Percentiles rank a stretch among this genome's conserved stretches.
Conservation (phyloP, 345 rosid species). For the Ailanthus altissimus region DNA sequence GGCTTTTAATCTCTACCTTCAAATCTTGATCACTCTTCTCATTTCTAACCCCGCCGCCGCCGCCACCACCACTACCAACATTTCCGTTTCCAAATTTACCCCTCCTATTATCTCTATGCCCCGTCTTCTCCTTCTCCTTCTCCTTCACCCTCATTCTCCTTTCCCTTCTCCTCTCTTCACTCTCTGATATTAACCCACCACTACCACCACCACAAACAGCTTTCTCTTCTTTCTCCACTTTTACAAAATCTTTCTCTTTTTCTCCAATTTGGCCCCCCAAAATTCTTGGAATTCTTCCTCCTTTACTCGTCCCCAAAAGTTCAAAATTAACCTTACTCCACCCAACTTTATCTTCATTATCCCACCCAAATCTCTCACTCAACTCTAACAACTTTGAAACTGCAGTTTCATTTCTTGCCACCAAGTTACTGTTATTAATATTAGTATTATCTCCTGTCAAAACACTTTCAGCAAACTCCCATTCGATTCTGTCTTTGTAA, state of each 20-base stretch:
- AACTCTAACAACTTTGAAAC: conserved; percentile 62
- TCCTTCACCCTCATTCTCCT: conserved; percentile 22
- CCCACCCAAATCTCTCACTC: conserved; percentile 88
- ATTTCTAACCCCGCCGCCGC: background rate
- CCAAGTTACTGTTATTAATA: background rate
- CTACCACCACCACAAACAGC: too few relatives aligned
- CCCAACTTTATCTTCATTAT: conserved; percentile 63
- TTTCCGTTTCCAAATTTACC: background rate
- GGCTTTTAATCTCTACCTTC: conserved; percentile 37
- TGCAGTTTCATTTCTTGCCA: conserved; percentile 28
- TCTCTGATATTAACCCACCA: conserved; percentile 22
- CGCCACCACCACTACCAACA: too few relatives aligned
- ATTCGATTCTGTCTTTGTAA: conserved; percentile 71
- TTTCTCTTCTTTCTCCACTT: conserved; percentile 15
- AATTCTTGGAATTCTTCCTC: conserved; percentile 74
- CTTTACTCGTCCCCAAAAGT: conserved; percentile 72
- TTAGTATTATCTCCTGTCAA: conserved; percentile 42
- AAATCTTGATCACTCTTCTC: conserved; percentile 14
- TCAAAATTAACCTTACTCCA: conserved; percentile 69
- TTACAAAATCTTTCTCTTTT: conserved; percentile 16
- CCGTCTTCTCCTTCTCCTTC: too few relatives aligned
- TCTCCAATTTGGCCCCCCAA: background rate
- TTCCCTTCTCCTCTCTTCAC: conserved; percentile 4
- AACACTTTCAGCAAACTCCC: conserved; percentile 69
- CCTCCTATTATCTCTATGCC: conserved; percentile 1